phyloP scores from a whole-genome alignment of 1,284 basidiomycete genomes.

The Termitomyces sp. region DNA sequence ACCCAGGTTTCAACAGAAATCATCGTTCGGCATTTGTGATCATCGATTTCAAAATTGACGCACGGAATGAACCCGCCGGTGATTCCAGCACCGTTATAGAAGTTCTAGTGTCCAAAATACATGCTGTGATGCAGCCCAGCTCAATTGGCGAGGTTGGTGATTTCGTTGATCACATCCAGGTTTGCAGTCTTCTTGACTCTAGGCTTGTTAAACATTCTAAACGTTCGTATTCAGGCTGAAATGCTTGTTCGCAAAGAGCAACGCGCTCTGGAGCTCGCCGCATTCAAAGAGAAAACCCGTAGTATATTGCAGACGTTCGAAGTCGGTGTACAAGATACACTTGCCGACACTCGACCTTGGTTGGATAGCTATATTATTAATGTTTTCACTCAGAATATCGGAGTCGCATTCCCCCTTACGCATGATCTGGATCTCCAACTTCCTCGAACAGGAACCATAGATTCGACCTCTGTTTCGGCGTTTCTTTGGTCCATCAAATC shows the following conservation, averaged over 20 bases:
- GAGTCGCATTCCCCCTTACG: constrained; percentile 79
- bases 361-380: constrained; percentile 62
- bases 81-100: constrained; percentile 41
- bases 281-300: constrained; percentile 78
- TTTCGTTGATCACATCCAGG: constrained; percentile 79
- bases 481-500: constrained; percentile 80
- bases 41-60: constrained; percentile 59
- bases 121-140: constrained; percentile 89
- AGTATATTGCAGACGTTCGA: constrained; percentile 72
- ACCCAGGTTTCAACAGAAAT: constrained; percentile 47
- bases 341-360: constrained; percentile 48
- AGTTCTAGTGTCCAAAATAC: constrained; percentile 66
- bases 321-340: constrained; percentile 42
- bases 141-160: constrained; percentile 86
- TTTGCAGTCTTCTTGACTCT: constrained; percentile 24
- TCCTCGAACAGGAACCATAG: constrained; percentile 34
- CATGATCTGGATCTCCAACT: constrained; percentile 50
- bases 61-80: constrained; percentile 27
- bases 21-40: constrained; percentile 79
- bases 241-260: constrained; percentile 68
- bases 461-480: constrained; percentile 56
- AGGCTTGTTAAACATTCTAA: constrained; percentile 2
- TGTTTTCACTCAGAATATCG: constrained; percentile 66
- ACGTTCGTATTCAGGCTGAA: constrained; percentile 51
- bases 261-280: constrained; percentile 69